phyloP scores from a whole-genome alignment of 2,329 filamentous ascomycete species.

The Trichoderma breve region DNA sequence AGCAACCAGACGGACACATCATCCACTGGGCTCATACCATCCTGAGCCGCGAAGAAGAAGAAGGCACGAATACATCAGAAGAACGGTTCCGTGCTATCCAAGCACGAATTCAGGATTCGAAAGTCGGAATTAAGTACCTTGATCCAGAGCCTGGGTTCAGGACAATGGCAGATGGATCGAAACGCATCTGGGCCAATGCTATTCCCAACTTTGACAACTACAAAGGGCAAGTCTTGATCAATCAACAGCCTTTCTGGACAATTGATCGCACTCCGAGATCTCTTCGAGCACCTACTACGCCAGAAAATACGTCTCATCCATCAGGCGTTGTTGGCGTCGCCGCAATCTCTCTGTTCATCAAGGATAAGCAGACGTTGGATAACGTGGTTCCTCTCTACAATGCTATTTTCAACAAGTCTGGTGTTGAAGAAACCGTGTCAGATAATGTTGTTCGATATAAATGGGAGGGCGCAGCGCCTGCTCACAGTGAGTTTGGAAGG shows the following conservation, averaged over 20 bases:
- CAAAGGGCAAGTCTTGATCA: background rate
- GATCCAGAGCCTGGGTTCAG: background rate
- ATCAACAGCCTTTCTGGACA: slow-evolving; percentile 13
- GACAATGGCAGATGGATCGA: slow-evolving; percentile 3
- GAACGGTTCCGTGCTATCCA: background rate
- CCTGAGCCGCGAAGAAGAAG: background rate
- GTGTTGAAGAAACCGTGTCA: background rate
- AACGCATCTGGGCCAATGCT: background rate
- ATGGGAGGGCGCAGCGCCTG: background rate
- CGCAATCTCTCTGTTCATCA: background rate
- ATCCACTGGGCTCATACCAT: slow-evolving; percentile 13
- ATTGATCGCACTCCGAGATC: background rate
- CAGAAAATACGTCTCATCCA: background rate
- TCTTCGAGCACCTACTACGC: background rate
- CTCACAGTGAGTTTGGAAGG: background rate
- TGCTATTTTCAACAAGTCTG: background rate
- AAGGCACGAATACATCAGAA: background rate
- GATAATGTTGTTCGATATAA: background rate
- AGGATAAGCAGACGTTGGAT: background rate
- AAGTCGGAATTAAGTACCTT: background rate
- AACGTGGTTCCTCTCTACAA: slow-evolving; percentile 4
- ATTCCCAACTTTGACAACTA: slow-evolving; percentile 3
- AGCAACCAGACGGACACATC: background rate
- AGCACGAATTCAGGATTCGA: background rate
- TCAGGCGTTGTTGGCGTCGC: background rate